These are phyloP conservation scores for Paraleonurus japonicus DNA, from an alignment of 257 asterid species.

Conservation along the genomic window DNA sequence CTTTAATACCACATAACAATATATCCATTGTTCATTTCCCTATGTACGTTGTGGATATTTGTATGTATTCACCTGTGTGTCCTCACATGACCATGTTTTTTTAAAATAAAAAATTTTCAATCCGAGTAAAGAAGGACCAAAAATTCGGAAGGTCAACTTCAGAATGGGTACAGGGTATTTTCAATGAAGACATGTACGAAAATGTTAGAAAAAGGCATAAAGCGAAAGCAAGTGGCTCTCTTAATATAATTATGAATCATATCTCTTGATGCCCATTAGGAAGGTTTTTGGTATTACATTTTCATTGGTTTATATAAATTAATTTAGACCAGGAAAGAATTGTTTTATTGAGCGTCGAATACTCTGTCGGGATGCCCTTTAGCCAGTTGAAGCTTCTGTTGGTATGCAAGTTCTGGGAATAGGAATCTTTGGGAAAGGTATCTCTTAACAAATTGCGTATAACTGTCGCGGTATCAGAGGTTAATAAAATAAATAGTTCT, in stretches of 20 bases:
- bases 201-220: conserved; percentile 33
- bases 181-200: conserved; percentile 32
- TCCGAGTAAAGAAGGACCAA: neutral
- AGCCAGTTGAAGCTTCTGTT: conserved; percentile 12
- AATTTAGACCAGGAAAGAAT: neutral
- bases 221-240: conserved; percentile 34
- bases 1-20: no score
- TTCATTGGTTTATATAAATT: neutral
- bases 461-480: neutral
- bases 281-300: neutral
- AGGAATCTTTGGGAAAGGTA: conserved; percentile 22
- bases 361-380: conserved; percentile 26
- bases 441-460: neutral
- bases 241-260: conserved; percentile 37
- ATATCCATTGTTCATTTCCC: neutral
- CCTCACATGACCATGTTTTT: neutral
- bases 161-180: conserved; percentile 27
- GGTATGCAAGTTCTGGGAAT: conserved; percentile 12
- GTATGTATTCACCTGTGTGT: neutral
- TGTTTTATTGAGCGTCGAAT: conserved; percentile 35
- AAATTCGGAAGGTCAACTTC: conserved; percentile 26
- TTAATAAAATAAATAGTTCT: neutral
- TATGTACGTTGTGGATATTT: neutral
- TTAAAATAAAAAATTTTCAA: neutral
- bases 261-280: conserved; percentile 14